These are phyloP conservation scores for Lanmaoa rubissima DNA, from an alignment of 768 basidiomycete genomes.

Conservation along the genomic window DNA sequence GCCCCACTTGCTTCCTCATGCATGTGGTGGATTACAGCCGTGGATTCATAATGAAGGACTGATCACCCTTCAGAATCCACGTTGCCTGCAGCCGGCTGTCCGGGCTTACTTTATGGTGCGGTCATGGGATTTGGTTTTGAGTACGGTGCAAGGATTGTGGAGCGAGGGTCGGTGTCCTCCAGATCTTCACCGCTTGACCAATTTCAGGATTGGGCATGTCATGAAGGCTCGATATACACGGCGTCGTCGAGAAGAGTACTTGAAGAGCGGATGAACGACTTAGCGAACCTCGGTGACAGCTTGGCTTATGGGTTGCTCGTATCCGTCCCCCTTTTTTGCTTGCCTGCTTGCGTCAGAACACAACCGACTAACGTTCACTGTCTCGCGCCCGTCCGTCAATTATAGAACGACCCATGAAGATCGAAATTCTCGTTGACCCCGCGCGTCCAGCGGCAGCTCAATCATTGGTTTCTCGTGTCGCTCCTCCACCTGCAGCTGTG, in stretches of 20 bases:
- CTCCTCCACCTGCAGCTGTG: constrained; percentile 52
- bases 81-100: constrained; percentile 26
- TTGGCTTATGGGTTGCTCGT: constrained; percentile 33
- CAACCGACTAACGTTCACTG: constrained; percentile 36
- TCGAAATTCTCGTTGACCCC: constrained; percentile 94
- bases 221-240: constrained; percentile 24
- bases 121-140: constrained; percentile 33
- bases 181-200: constrained; percentile 34
- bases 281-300: constrained; percentile 25
- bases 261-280: constrained; percentile 26
- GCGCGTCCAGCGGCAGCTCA: constrained; percentile 57
- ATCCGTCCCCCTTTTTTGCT: constrained; percentile 45
- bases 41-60: constrained; percentile 25
- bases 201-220: constrained; percentile 32
- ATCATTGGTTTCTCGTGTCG: constrained; percentile 81
- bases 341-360: constrained; percentile 35
- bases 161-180: constrained; percentile 29
- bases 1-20: constrained; percentile 15
- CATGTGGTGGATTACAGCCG: constrained; percentile 25
- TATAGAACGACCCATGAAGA: constrained; percentile 96
- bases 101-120: constrained; percentile 28
- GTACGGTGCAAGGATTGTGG: constrained; percentile 34
- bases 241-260: constrained; percentile 22
- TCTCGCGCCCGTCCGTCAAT: constrained; percentile 34
- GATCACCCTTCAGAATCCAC: constrained; percentile 28